Evolutionary conservation across 2,329 filamentous ascomycete species (phyloP).

Genomic region (Talaromyces sp.): DNA sequence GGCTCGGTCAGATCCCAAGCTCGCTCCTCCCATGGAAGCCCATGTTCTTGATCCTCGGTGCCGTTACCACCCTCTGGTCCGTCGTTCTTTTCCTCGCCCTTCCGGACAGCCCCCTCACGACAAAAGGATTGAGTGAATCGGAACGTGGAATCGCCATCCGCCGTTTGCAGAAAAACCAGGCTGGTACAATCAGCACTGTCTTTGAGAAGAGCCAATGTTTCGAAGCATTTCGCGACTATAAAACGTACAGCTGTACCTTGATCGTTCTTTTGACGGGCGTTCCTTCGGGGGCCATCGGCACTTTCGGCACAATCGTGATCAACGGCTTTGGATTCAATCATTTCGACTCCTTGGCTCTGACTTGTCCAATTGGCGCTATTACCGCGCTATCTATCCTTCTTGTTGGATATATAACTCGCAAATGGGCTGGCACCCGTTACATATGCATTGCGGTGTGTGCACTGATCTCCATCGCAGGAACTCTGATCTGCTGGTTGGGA

Average conservation of each 20-base stretch:
- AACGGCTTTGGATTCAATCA: conserved; percentile 6
- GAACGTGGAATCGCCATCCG: conserved; percentile 49
- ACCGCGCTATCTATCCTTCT: conserved; percentile 1
- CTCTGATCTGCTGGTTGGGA: conserved; percentile 7
- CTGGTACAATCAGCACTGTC: background rate
- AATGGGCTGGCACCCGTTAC: background rate
- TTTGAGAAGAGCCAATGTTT: background rate
- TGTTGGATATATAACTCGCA: conserved; percentile 1
- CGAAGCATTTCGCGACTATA: conserved; percentile 6
- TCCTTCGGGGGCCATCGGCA: conserved; percentile 5
- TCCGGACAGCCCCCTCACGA: conserved; percentile 41
- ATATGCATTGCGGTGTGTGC: conserved; percentile 2
- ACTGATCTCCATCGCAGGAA: conserved; percentile 1
- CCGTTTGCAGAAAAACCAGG: conserved; percentile 31
- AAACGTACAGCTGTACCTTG: conserved; percentile 3
- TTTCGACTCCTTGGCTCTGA: conserved; percentile 6
- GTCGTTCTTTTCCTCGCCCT: conserved; percentile 39
- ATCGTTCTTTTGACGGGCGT: conserved; percentile 6
- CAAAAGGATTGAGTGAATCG: conserved; percentile 38
- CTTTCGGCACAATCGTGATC: conserved; percentile 8
- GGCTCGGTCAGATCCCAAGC: background rate
- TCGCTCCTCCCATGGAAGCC: background rate
- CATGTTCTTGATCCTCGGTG: conserved; percentile 19
- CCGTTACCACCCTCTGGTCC: conserved; percentile 41
- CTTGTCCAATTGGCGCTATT: conserved; percentile 6